Percentiles rank a stretch among this genome's conserved stretches.
These are phyloP conservation scores for Trypanosoma caninum DNA, from an alignment of 208 protist species.

Conservation along the genomic window DNA sequence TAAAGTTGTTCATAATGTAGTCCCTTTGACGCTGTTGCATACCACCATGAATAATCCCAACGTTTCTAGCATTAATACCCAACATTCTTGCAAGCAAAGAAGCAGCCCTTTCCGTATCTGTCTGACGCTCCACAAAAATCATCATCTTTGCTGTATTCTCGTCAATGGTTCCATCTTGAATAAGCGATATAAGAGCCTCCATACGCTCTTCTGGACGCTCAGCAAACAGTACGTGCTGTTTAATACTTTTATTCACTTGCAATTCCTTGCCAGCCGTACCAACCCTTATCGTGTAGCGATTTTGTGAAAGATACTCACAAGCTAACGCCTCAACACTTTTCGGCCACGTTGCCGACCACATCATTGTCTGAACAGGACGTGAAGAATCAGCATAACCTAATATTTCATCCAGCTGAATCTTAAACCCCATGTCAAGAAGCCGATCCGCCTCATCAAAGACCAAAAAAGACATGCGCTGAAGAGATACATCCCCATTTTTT, in stretches of 20 bases:
- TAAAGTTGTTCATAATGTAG: slow-evolving; percentile 87
- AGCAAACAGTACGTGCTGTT: slow-evolving; percentile 68
- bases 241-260: slow-evolving; percentile 85
- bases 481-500: slow-evolving; percentile 83
- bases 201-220: slow-evolving; percentile 57
- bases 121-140: slow-evolving; percentile 91
- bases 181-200: slow-evolving; percentile 57
- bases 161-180: slow-evolving; percentile 80
- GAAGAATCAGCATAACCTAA: slow-evolving; percentile 67
- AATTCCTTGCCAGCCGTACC: slow-evolving; percentile 79
- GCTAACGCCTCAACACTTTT: slow-evolving; percentile 77
- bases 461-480: slow-evolving; percentile 91
- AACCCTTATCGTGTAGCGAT: slow-evolving; percentile 83
- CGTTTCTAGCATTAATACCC: slow-evolving; percentile 61
- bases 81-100: slow-evolving; percentile 57
- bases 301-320: slow-evolving; percentile 71
- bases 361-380: slow-evolving; percentile 90
- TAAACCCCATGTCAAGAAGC: slow-evolving; percentile 93
- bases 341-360: slow-evolving; percentile 97
- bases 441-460: slow-evolving; percentile 99
- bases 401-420: slow-evolving; percentile 94
- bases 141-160: slow-evolving; percentile 86
- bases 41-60: slow-evolving; percentile 94
- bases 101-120: slow-evolving; percentile 73
- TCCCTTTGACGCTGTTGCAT: slow-evolving; percentile 90